Conservation (phyloP, 2,329 filamentous ascomycete species). For the Mariannaea elegans region DNA sequence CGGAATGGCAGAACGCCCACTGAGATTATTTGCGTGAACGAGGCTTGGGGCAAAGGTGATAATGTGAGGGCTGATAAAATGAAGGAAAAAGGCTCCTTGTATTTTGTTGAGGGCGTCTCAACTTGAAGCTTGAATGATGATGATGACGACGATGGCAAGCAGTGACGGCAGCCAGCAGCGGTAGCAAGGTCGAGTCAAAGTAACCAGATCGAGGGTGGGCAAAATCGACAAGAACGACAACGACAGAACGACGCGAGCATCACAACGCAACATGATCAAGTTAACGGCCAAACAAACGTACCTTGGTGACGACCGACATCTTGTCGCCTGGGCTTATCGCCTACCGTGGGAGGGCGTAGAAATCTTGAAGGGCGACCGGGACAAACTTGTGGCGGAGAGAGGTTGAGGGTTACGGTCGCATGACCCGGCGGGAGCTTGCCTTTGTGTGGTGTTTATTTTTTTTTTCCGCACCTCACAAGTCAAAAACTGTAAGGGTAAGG, state of each 20-base stretch:
- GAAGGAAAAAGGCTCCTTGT: background rate
- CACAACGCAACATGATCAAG: slow-evolving; percentile 6
- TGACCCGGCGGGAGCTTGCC: slow-evolving; percentile 45
- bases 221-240: background rate
- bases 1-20: slow-evolving; percentile 2
- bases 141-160: background rate
- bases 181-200: background rate
- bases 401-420: slow-evolving; percentile 48
- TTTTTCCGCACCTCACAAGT: slow-evolving; percentile 12
- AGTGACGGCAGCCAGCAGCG: background rate
- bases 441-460: slow-evolving; percentile 37
- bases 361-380: slow-evolving; percentile 47
- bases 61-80: background rate
- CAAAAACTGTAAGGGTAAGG: slow-evolving; percentile 27
- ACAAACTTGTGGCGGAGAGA: slow-evolving; percentile 43
- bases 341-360: slow-evolving; percentile 51
- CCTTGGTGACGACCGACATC: slow-evolving; percentile 71
- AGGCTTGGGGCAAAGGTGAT: background rate
- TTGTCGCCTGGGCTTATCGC: slow-evolving; percentile 63
- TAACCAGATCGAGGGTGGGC: too few relatives aligned
- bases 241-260: slow-evolving; percentile 7
- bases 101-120: background rate
- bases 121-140: background rate
- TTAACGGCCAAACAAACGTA: slow-evolving; percentile 46
- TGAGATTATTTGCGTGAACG: background rate